phyloP scores from a whole-genome alignment of 2,329 filamentous ascomycete species.

The Magnaporthiopsis rhizophila region DNA sequence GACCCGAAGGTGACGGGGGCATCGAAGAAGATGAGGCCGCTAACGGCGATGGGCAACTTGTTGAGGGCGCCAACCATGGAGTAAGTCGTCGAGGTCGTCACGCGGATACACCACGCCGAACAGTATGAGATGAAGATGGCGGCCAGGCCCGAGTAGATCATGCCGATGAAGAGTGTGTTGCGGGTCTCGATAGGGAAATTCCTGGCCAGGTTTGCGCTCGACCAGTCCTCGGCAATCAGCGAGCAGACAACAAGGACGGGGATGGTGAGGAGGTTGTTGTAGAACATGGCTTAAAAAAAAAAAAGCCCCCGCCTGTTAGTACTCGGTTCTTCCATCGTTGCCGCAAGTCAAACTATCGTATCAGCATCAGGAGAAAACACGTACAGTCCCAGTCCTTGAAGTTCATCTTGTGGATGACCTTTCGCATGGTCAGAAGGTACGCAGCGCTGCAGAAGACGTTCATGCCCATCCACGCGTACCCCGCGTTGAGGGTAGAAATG shows the following conservation, averaged over 20 bases:
- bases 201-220: conserved; percentile 65
- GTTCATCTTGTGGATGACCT: conserved; percentile 98
- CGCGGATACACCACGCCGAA: conserved; percentile 96
- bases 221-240: conserved; percentile 87
- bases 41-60: conserved; percentile 92
- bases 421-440: conserved; percentile 89
- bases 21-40: conserved; percentile 89
- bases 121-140: conserved; percentile 99
- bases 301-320: conserved; percentile 11
- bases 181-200: conserved; percentile 85
- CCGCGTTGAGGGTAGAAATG: conserved; percentile 84
- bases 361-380: conserved; percentile 28
- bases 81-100: conserved; percentile 96
- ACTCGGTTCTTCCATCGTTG: neutral
- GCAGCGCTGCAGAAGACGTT: conserved; percentile 93
- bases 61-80: conserved; percentile 98
- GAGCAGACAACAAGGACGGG: conserved; percentile 81
- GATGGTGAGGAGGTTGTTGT: conserved; percentile 97
- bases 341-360: neutral
- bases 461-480: conserved; percentile 95
- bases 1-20: conserved; percentile 88
- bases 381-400: conserved; percentile 99
- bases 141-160: conserved; percentile 88
- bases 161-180: conserved; percentile 73
- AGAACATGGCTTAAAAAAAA: conserved; percentile 76